Evolutionary conservation across 306 rosid species (phyloP), one percentile per base, ranked within the genome.

Genomic region (Rosa rugosa): DNA sequence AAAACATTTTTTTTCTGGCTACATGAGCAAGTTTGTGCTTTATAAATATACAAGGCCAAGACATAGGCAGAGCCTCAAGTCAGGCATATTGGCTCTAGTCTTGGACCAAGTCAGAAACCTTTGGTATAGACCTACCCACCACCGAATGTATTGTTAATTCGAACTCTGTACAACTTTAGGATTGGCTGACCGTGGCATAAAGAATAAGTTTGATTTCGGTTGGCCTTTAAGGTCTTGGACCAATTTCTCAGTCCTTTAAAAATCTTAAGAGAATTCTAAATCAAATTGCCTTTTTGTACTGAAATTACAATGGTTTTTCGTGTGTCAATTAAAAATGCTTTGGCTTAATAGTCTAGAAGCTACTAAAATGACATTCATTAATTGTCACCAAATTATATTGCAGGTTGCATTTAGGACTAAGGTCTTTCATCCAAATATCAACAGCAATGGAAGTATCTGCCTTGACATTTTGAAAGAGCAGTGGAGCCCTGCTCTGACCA

Each of bases 401-500:
- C 86, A 93, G 97, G 96, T 92, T 67, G 96, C 97, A 4, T 92
- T 92, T 79, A 88, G 94, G 89, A 92, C 97, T 17, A 92, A 89
- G 80, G 94, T 90, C 79, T 90, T 92, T 80, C 96, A 90, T 88
- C 97, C 97, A 34, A 92, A 92, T 75, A 92, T 90, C 87, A 92
- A 92, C 86, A 92, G 96, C 95, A 92, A 92, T 27, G 94, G 97
- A 67, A 92, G 96, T 79, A 90, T 92, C 65, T 92, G 97, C 83
- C 94, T 92, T 40, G 97, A 90, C 79, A 90, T 92, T 88, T 85
- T 92, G 83, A 92, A 90, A 88, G 94, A 89, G 82, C 92, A 92
- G 62, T 89, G 96, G 97, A 89, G 97, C 76, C 94, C 96, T 27
- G 97, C 96, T 49, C 85, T 92, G 84, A 90, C 92, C 34, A 88